Base-by-base conservation (phyloP, 139 green algal genomes). In the Ulvella scutata region DNA sequence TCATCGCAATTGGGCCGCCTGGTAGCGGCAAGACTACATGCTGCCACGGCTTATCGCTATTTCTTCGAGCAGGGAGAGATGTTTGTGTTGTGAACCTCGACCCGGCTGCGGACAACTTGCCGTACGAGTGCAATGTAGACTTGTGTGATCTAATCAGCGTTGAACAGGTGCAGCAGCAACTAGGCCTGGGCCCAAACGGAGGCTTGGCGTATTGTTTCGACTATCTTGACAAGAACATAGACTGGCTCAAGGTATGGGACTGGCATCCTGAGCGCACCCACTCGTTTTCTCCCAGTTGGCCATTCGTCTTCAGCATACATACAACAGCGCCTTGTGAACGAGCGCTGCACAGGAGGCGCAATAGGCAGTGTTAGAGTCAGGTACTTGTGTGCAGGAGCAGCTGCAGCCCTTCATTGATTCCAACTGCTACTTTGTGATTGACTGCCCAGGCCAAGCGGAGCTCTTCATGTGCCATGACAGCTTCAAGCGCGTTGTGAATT, bases 21-120 rank as follows among this genome's bases (percentile, higher is more conserved):
- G 94, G 94, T 72, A 92, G 87, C 62, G 94, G 94, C 43, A 98
- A 97, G 82, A 96, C 90, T 31, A 96, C 92, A 0, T 97, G 93
- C 80, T 95, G 89, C 82, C 82, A 89, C 79, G 91, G 90, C 61
- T 86, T 96, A 85, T 79, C 87, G 43, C 91, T 94, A 62, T 94
- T 88, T 73, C 60, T 95, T 37, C 72, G 44, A 43, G 43, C 77
- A 0, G 83, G 85, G 1, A 79, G 87, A 6, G 82, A 84, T 38
- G 72, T 51, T 6, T 76, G 62, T 38, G 74, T 94, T 3, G 77
- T 97, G 10, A 97, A 97, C 79, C 67, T 97, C 28, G 92, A 97
- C 75, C 91, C 92, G 43, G 92, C 90, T 4, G 96, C 95, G 75
- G 92, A 97, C 60, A 36, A 61, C 4, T 77, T 91, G 59, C 88